Base-by-base conservation (phyloP, 768 basidiomycete genomes). In the Amyloporia xantha region DNA sequence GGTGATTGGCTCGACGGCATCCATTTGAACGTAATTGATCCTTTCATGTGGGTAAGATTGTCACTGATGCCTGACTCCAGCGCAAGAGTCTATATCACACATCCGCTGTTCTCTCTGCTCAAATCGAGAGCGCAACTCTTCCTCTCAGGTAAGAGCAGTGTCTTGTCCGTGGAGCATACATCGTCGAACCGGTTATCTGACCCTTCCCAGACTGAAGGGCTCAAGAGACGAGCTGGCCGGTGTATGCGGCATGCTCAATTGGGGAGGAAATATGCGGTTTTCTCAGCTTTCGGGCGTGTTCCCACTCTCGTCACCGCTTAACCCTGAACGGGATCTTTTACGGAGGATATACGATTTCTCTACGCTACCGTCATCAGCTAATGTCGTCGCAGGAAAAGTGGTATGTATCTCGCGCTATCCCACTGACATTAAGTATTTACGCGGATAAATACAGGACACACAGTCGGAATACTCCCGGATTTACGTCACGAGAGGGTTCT, bases 401-500 rank as follows among this genome's bases (percentile, higher is more conserved):
- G 41, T n/a, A n/a, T n/a, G n/a, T n/a, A n/a, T n/a, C n/a, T n/a
- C n/a, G n/a, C n/a, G n/a, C n/a, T n/a, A n/a, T n/a, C n/a, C n/a
- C n/a, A n/a, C n/a, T n/a, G n/a, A n/a, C n/a, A n/a, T n/a, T n/a
- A n/a, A n/a, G n/a, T n/a, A n/a, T n/a, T n/a, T n/a, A n/a, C n/a
- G n/a, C n/a, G n/a, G n/a, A n/a, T n/a, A n/a, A n/a, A n/a, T 44
- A 37, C 44, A 53, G 50, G 23, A 27, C 25, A 42, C 30, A 26
- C 44, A 41, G 48, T 30, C 55, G 49, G 26, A 45, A 13, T 78
- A 71, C 56, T 62, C 74, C 36, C 70, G 75, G 30, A 56, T 73
- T 28, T 76, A 81, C 47, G 76, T 86, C 40, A 75, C 78, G 2
- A 73, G 86, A 54, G 86, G 85, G 2, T 72, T 86, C 55, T 68